Evolutionary conservation across 169 alveolate genomes (phyloP).

Genomic region (Plasmodium gonderi): DNA sequence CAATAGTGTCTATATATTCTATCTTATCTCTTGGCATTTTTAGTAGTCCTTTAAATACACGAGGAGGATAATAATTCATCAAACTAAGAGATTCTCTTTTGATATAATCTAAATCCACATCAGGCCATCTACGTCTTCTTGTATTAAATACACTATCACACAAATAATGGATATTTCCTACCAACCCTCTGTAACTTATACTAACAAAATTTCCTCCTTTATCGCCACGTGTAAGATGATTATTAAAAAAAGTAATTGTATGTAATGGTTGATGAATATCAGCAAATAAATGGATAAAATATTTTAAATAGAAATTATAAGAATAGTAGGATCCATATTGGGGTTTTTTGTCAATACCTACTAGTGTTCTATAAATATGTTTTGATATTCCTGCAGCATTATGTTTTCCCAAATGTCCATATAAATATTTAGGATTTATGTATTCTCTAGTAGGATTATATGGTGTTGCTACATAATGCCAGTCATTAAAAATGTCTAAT

Average conservation of each 20-base stretch:
- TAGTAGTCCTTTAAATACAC: background rate
- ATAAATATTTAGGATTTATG: background rate
- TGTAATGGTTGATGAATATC: conserved; percentile 91
- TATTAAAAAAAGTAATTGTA: conserved; percentile 65
- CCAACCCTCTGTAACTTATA: background rate
- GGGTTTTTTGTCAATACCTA: background rate
- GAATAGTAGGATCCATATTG: conserved; percentile 38
- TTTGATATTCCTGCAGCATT: conserved; percentile 31
- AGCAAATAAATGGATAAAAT: conserved; percentile 86
- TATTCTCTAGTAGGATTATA: conserved; percentile 8
- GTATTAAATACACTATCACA: conserved; percentile 38
- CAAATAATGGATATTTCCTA: conserved; percentile 21
- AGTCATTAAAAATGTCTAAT: conserved; percentile 45
- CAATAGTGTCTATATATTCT: conserved; percentile 16
- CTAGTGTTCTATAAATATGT: conserved; percentile 14
- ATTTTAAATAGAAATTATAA: conserved; percentile 75
- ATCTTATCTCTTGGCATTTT: conserved; percentile 17
- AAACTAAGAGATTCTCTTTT: background rate
- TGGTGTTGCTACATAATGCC: conserved; percentile 28
- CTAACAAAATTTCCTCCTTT: conserved; percentile 80
- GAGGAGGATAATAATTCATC: conserved; percentile 20
- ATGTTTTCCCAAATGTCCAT: conserved; percentile 42
- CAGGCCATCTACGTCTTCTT: conserved; percentile 25
- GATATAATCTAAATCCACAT: background rate
- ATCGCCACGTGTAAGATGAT: conserved; percentile 84